Percentiles rank a stretch among this genome's conserved stretches.
Evolutionary conservation across 2,329 filamentous ascomycete genomes (phyloP).

Genomic region (Aspergillus floridensis): DNA sequence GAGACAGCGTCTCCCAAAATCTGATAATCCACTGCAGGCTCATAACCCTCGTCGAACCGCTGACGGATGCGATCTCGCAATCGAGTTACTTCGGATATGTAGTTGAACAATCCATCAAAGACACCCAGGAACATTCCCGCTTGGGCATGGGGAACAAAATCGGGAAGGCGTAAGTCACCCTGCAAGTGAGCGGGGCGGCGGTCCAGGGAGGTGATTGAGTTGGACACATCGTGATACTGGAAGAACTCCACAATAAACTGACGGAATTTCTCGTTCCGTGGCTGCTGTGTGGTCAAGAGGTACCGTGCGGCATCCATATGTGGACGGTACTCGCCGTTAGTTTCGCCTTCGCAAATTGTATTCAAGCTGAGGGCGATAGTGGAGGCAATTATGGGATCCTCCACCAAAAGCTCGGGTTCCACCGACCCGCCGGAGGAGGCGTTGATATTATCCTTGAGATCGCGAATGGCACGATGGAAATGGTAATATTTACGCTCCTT

Average conservation of each 20-base stretch:
- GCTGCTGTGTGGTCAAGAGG: constrained; percentile 63
- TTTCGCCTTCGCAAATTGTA: constrained; percentile 60
- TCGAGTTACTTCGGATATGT: constrained; percentile 74
- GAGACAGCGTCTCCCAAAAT: constrained; percentile 70
- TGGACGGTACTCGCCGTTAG: constrained; percentile 69
- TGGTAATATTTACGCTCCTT: constrained; percentile 56
- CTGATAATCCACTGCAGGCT: constrained; percentile 70
- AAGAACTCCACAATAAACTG: constrained; percentile 75
- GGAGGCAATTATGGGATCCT: constrained; percentile 61
- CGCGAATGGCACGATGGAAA: constrained; percentile 45
- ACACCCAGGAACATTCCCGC: constrained; percentile 70
- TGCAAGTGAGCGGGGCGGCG: constrained; percentile 53
- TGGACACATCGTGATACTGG: constrained; percentile 71
- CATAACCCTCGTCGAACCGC: constrained; percentile 60
- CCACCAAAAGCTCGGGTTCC: constrained; percentile 42
- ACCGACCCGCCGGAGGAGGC: constrained; percentile 27
- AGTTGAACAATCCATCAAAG: constrained; percentile 74
- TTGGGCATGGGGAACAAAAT: constrained; percentile 55
- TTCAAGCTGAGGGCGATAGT: constrained; percentile 61
- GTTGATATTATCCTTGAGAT: constrained; percentile 42
- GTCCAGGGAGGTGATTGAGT: constrained; percentile 56
- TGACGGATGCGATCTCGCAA: constrained; percentile 71
- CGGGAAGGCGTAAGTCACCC: constrained; percentile 53
- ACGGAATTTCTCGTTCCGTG: constrained; percentile 65
- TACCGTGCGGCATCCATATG: constrained; percentile 74